Evolutionary conservation across 1,139 yeast genomes (phyloP), one percentile per base, ranked within the genome.

Genomic region (Protomyces gravidus): DNA sequence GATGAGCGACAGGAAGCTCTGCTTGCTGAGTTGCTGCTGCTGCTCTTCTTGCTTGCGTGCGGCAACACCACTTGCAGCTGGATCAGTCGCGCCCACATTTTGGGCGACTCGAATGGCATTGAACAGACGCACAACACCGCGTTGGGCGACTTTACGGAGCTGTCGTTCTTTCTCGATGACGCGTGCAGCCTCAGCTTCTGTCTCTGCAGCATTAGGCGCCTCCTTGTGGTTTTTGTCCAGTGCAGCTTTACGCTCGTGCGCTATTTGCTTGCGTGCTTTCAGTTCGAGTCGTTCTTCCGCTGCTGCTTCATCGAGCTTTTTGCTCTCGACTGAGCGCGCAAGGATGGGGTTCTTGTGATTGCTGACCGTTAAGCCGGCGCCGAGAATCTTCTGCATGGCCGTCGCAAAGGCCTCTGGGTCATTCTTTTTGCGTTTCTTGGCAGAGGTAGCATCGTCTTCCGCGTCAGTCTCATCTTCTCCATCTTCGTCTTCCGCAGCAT

Each of bases 71-170:
- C 36, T 25, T 11, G 42, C 25, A 15, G 42, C 42, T 17, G 42
- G 42, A 4, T 13, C 36, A 1, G 36, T 15, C 17, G 42, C 42
- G 17, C 19, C 42, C 25, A 82, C 78, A 7, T 30, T 5, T 72
- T 94, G 98, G 0, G 96, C 86, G 45, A 88, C 80, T 68, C 89
- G 78, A 32, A 92, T 85, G 1, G 97, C 97, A 71, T 92, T 92
- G 73, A 92, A 89, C 63, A 92, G 77, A 68, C 86, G 83, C 19
- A 92, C 95, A 17, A 89, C 66, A 75, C 98, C 99, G 68, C 85
- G 80, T 73, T 92, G 97, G 0, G 97, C 97, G 33, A 84, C 79
- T 70, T 89, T 90, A 71, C 86, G 85, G 68, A 89, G 75, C 65
- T 75, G 77, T 65, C 81, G 80, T 70, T 92, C 99, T 59, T 79